A percentile compares a stretch with the other conserved stretches of the same genome.
phyloP scores from a whole-genome alignment of 257 asterid genomes.

The Fraxinus cuspidata region DNA sequence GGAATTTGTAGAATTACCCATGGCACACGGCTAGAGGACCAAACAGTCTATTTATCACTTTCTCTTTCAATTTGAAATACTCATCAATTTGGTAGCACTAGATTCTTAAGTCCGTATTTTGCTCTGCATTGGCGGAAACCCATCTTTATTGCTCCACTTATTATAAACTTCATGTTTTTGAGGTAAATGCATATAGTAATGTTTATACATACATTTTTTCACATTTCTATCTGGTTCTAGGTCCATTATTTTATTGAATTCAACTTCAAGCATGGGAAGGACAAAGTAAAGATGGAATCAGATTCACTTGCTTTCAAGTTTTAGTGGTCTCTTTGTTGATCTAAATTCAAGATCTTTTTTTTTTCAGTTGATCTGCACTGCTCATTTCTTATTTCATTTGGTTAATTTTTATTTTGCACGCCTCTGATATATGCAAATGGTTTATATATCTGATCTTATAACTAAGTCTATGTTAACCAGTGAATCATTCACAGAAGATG shows the following conservation, averaged over 20 bases:
- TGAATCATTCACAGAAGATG: conserved; percentile 86
- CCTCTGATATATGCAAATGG: neutral
- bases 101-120: neutral
- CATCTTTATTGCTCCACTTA: neutral
- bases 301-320: conserved; percentile 1
- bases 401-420: conserved; percentile 15
- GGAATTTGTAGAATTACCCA: neutral
- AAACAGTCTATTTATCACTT: neutral
- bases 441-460: conserved; percentile 17
- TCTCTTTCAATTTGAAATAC: neutral
- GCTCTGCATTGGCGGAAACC: neutral
- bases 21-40: conserved; percentile 2
- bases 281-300: neutral
- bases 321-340: neutral
- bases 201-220: neutral
- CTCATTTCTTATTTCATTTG: conserved; percentile 1
- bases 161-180: neutral
- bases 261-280: conserved; percentile 1
- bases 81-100: neutral
- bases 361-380: neutral
- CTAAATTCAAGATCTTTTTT: neutral
- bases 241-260: neutral
- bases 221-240: neutral
- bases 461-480: conserved; percentile 47
- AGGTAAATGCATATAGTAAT: neutral